Conservation (phyloP, 2,329 filamentous ascomycete genomes). For the Arthroderma sp. region DNA sequence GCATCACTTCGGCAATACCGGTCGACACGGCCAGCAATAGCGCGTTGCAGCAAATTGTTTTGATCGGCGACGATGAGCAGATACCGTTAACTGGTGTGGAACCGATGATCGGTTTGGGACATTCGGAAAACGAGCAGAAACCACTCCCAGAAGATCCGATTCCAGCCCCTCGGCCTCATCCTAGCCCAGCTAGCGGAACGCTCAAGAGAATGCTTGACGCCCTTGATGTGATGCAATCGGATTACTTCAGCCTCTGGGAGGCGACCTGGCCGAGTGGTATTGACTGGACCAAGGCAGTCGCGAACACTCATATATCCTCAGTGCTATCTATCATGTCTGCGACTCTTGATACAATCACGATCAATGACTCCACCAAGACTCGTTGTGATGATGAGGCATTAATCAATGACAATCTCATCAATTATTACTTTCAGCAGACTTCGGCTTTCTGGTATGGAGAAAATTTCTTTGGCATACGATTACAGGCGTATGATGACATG, state of each 20-base stretch:
- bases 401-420: constrained; percentile 64
- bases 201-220: constrained; percentile 44
- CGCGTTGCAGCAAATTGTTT: neutral
- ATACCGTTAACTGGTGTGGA: neutral
- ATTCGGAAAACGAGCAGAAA: constrained; percentile 14
- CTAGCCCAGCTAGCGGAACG: constrained; percentile 16
- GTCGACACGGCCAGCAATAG: neutral
- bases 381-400: constrained; percentile 27
- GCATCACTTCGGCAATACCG: neutral
- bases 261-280: constrained; percentile 78
- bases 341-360: constrained; percentile 26
- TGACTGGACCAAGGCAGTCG: constrained; percentile 86
- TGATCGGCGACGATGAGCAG: neutral
- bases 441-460: constrained; percentile 77
- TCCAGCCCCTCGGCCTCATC: neutral
- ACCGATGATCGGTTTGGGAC: neutral
- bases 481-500: constrained; percentile 84
- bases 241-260: constrained; percentile 64
- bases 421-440: constrained; percentile 67
- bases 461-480: constrained; percentile 60
- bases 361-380: constrained; percentile 1
- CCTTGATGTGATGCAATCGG: constrained; percentile 61
- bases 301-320: constrained; percentile 66
- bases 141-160: constrained; percentile 14
- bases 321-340: constrained; percentile 58